phyloP scores from a whole-genome alignment of 140 eudicot genomes.

The Flaveria floridana region DNA sequence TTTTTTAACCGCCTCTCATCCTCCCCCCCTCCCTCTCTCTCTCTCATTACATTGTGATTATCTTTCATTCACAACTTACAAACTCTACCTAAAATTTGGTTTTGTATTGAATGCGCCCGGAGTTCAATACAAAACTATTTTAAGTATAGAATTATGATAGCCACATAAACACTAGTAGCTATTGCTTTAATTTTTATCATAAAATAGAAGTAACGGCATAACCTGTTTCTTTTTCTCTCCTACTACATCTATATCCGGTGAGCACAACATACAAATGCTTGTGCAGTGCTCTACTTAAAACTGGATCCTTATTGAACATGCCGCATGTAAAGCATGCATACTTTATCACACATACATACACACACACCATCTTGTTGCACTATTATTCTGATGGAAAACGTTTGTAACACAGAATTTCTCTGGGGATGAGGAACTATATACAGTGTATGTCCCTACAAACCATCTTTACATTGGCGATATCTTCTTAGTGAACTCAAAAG shows the following conservation, averaged over 20 bases:
- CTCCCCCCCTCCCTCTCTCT: no score
- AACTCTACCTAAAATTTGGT: no score
- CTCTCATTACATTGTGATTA: no score
- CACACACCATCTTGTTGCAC: not conserved
- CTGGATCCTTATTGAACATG: not conserved
- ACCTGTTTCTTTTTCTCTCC: not conserved
- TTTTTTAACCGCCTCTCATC: no score
- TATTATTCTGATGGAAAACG: not conserved
- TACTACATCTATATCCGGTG: not conserved
- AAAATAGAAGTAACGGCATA: not conserved
- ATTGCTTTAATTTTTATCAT: not conserved
- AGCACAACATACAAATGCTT: not conserved
- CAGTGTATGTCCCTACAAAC: slow-evolving; percentile 74
- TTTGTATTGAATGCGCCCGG: not conserved
- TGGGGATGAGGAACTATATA: slow-evolving; percentile 76
- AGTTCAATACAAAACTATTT: not conserved
- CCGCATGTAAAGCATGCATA: not conserved
- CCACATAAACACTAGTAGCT: not conserved
- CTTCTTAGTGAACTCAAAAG: slow-evolving; percentile 65
- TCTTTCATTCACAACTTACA: no score
- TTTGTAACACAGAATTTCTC: slow-evolving; percentile 42
- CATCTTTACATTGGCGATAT: slow-evolving; percentile 80
- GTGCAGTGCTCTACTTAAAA: not conserved
- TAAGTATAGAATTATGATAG: not conserved
- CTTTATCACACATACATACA: no score